Conservation (phyloP, 805 yeast species). For the Starmera amethionina region DNA sequence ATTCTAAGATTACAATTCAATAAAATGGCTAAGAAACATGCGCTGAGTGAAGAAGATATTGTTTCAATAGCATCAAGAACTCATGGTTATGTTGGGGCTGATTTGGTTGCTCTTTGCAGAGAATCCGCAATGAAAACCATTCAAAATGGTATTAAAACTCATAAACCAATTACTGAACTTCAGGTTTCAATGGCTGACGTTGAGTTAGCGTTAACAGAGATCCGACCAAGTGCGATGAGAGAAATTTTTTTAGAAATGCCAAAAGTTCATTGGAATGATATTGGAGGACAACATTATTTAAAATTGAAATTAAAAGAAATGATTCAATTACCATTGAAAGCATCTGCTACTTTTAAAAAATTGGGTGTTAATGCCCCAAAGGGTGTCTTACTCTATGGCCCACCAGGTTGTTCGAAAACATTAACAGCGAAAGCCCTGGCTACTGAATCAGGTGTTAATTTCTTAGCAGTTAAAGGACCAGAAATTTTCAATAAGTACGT, state of each 20-base stretch:
- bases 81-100: conserved; percentile 98
- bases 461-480: conserved; percentile 94
- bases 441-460: conserved; percentile 89
- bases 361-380: conserved; percentile 87
- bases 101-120: conserved; percentile 74
- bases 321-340: conserved; percentile 84
- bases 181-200: conserved; percentile 48
- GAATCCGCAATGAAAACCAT: conserved; percentile 85
- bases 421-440: conserved; percentile 92
- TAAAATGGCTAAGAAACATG: conserved; percentile 36
- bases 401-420: conserved; percentile 97
- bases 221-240: conserved; percentile 94
- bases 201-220: conserved; percentile 63
- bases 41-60: conserved; percentile 46
- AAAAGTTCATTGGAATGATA: conserved; percentile 85
- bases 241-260: conserved; percentile 94
- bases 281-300: conserved; percentile 87
- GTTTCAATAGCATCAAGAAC: conserved; percentile 61
- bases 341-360: conserved; percentile 61
- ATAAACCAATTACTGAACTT: conserved; percentile 24
- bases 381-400: conserved; percentile 90
- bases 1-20: conserved; percentile 57
- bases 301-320: conserved; percentile 80
- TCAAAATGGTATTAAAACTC: conserved; percentile 39
- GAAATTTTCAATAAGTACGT: conserved; percentile 92